phyloP scores from a whole-genome alignment of 1,139 yeast genomes.

The Wickerhamomyces sp. region DNA sequence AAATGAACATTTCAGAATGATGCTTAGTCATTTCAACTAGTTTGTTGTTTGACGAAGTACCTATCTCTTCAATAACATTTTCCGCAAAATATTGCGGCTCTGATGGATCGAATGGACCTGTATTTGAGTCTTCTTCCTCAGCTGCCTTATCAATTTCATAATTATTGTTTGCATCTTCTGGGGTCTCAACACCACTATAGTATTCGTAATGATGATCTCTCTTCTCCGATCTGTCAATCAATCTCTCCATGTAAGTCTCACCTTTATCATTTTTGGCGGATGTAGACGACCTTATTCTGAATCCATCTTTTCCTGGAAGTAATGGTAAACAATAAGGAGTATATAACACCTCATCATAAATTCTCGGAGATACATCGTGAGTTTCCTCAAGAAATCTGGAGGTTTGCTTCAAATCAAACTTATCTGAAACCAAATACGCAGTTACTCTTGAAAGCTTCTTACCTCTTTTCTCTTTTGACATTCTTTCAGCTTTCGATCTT shows the following conservation, averaged over 20 bases:
- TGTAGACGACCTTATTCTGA: slow-evolving; percentile 75
- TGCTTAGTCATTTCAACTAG: slow-evolving; percentile 51
- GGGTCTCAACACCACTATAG: slow-evolving; percentile 75
- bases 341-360: slow-evolving; percentile 87
- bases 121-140: slow-evolving; percentile 25
- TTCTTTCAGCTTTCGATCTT: slow-evolving; percentile 56
- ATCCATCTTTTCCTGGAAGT: slow-evolving; percentile 82
- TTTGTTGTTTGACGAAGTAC: slow-evolving; percentile 12
- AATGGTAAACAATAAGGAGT: slow-evolving; percentile 87
- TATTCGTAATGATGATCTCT: slow-evolving; percentile 89
- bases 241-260: slow-evolving; percentile 63
- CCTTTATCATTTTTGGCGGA: slow-evolving; percentile 58
- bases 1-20: slow-evolving; percentile 88
- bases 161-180: slow-evolving; percentile 58
- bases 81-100: slow-evolving; percentile 61
- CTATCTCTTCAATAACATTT: slow-evolving; percentile 18
- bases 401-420: slow-evolving; percentile 60
- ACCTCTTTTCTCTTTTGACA: slow-evolving; percentile 64
- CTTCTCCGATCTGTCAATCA: slow-evolving; percentile 77
- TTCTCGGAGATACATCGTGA: slow-evolving; percentile 80
- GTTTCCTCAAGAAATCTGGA: slow-evolving; percentile 58
- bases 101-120: slow-evolving; percentile 50
- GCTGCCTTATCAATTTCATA: slow-evolving; percentile 30
- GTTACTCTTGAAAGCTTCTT: slow-evolving; percentile 78
- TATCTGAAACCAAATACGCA: slow-evolving; percentile 85